Percentiles rank a stretch among this genome's conserved stretches.
These are phyloP conservation scores for Umbilicaria muhlenbergii DNA, from an alignment of 495 filamentous ascomycete genomes.

Conservation along the genomic window DNA sequence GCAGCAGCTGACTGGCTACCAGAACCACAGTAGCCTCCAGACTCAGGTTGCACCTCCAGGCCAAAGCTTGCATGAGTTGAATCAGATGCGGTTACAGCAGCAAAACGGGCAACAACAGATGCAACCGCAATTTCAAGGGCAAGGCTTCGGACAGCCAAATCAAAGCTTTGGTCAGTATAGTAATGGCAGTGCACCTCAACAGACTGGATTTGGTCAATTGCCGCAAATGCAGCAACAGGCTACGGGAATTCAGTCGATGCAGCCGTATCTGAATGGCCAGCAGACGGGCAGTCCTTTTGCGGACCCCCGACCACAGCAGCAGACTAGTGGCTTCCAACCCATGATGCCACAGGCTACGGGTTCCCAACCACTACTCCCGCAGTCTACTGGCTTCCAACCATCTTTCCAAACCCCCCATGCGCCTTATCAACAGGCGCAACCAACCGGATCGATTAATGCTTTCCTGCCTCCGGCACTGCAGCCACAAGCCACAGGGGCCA, in stretches of 20 bases:
- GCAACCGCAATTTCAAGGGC: slow-evolving; percentile 34
- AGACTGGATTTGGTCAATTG: slow-evolving; percentile 29
- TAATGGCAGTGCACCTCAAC: slow-evolving; percentile 28
- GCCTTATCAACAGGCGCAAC: slow-evolving; percentile 37
- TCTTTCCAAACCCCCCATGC: slow-evolving; percentile 41
- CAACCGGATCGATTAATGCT: slow-evolving; percentile 38
- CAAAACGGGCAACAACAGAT: slow-evolving; percentile 30
- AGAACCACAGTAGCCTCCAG: slow-evolving; percentile 25
- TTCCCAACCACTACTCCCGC: slow-evolving; percentile 35
- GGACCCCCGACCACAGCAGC: slow-evolving; percentile 37
- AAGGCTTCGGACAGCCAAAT: slow-evolving; percentile 39
- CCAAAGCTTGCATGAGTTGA: slow-evolving; percentile 59
- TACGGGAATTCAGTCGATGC: slow-evolving; percentile 33
- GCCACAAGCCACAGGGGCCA: slow-evolving; percentile 30
- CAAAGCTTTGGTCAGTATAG: slow-evolving; percentile 21
- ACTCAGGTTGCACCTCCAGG: slow-evolving; percentile 46
- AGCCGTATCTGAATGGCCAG: slow-evolving; percentile 26
- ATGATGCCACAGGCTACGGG: slow-evolving; percentile 51
- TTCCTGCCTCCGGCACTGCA: slow-evolving; percentile 37
- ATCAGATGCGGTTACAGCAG: slow-evolving; percentile 44
- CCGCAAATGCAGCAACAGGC: slow-evolving; percentile 19
- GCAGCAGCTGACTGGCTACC: slow-evolving; percentile 66
- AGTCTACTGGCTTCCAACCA: slow-evolving; percentile 18
- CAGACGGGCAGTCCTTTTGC: slow-evolving; percentile 35
- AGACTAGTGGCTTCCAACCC: slow-evolving; percentile 33